Conservation (phyloP, 768 basidiomycete species). For the Boletus coccyginus region DNA sequence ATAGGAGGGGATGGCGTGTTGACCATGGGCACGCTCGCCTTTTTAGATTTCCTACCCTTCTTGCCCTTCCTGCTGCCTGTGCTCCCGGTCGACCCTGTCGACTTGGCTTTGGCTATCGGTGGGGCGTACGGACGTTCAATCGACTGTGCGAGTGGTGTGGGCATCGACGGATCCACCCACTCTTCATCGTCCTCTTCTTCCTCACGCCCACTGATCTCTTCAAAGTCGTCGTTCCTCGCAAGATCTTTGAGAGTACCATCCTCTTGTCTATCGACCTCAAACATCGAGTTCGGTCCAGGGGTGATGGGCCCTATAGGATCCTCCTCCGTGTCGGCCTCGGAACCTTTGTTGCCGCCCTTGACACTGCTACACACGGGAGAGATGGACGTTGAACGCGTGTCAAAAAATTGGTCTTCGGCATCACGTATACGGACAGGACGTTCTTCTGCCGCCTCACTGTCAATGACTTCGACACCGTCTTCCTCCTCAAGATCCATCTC, state of each 20-base stretch:
- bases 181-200: slow-evolving; percentile 43
- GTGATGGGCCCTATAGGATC: slow-evolving; percentile 70
- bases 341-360: slow-evolving; percentile 41
- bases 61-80: slow-evolving; percentile 24
- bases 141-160: slow-evolving; percentile 34
- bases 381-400: slow-evolving; percentile 46
- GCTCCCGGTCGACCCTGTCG: slow-evolving; percentile 29
- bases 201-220: slow-evolving; percentile 29
- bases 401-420: slow-evolving; percentile 50
- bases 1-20: slow-evolving; percentile 33
- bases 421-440: slow-evolving; percentile 28
- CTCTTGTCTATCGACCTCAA: slow-evolving; percentile 24
- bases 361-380: slow-evolving; percentile 39
- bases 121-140: slow-evolving; percentile 26
- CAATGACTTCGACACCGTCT: slow-evolving; percentile 37
- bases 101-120: slow-evolving; percentile 23
- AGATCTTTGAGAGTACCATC: slow-evolving; percentile 20
- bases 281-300: slow-evolving; percentile 48
- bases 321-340: slow-evolving; percentile 68
- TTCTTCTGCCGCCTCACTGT: slow-evolving; percentile 26
- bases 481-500: slow-evolving; percentile 55
- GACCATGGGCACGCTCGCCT: slow-evolving; percentile 38
- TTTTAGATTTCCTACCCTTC: slow-evolving; percentile 38
- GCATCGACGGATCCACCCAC: slow-evolving; percentile 69
- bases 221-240: slow-evolving; percentile 29